phyloP scores from a whole-genome alignment of 768 basidiomycete species.

The Peribolospora kevripleyi region DNA sequence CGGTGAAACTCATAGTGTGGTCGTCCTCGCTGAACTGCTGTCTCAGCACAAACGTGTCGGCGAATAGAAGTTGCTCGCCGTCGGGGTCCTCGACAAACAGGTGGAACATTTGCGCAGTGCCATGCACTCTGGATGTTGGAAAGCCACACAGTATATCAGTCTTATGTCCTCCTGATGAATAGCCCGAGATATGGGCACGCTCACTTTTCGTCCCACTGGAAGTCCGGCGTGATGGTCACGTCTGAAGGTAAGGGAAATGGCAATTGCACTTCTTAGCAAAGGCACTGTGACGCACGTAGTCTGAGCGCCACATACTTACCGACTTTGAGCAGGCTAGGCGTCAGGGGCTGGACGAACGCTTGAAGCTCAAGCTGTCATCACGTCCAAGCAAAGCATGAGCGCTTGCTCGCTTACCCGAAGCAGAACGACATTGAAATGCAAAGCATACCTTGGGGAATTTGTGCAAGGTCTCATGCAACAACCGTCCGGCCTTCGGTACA shows the following conservation, averaged over 20 bases:
- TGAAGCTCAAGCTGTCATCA: slow-evolving; percentile 26
- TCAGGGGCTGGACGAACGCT: slow-evolving; percentile 91
- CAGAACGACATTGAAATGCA: slow-evolving; percentile 15
- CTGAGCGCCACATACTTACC: slow-evolving; percentile 15
- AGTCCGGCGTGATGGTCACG: slow-evolving; percentile 85
- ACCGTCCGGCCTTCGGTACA: slow-evolving; percentile 70
- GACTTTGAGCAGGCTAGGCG: slow-evolving; percentile 68
- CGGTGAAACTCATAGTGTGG: slow-evolving; percentile 79
- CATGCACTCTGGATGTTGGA: slow-evolving; percentile 31
- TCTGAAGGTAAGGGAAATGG: slow-evolving; percentile 15
- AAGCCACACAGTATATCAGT: too few species aligned
- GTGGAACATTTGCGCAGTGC: slow-evolving; percentile 65
- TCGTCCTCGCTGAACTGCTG: slow-evolving; percentile 77
- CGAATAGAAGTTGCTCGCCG: slow-evolving; percentile 85
- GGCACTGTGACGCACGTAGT: too few species aligned
- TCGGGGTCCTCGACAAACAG: slow-evolving; percentile 93
- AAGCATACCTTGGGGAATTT: slow-evolving; percentile 85
- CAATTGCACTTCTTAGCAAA: too few species aligned
- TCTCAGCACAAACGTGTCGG: slow-evolving; percentile 73
- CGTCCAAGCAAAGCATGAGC: slow-evolving; percentile 56
- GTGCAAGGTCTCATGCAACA: slow-evolving; percentile 80
- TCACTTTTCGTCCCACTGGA: slow-evolving; percentile 78
- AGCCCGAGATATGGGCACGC: too few species aligned
- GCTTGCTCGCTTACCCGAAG: slow-evolving; percentile 89
- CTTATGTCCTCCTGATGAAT: too few species aligned